Evolutionary conservation across 2,329 filamentous ascomycete genomes (phyloP), one percentile per base, ranked within the genome.

Genomic region (Didymella sp.): DNA sequence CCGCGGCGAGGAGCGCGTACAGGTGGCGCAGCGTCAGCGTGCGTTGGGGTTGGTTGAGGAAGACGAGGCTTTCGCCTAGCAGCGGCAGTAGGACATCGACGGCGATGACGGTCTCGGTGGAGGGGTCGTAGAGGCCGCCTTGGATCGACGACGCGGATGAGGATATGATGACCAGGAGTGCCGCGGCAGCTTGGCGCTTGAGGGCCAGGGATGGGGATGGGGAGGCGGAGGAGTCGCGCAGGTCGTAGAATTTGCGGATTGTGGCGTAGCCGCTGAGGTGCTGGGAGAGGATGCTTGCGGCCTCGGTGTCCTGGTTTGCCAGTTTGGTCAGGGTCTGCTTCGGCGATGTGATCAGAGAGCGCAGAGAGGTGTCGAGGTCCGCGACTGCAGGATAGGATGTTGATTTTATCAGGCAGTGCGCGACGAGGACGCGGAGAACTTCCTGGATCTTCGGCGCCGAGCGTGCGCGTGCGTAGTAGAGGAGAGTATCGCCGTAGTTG

Each of bases 241-340:
- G 84, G 60, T 93, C 89, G 76, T 96, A 98, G 79, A 94, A 97
- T 64, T 88, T 89, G 31, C 94, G 89, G 19, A 98, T 81, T 0
- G 92, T 96, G 21, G 93, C 94, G 70, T 98, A 98, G 21, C 94
- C 94, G 73, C 91, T 95, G 9, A 97, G 86, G 77, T 93, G 89
- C 59, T 89, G 90, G 43, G 93, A 91, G 3, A 98, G 82, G 11
- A 96, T 84, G 65, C 90, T 85, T 8, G 93, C 94, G 7, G 92
- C 93, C 71, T 93, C 89, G 28, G 89, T 79, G 67, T 97, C 94
- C 50, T 89, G 84, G 24, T 84, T 83, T 6, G 91, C 90, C 50
- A 94, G 86, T 27, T 85, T 81, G 52, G 88, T 86, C 3, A 98
- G 81, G 0, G 90, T 89, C 13, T 85, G 78, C 64, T 88, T 89